Percentiles rank a stretch among this genome's conserved stretches.
Conservation (phyloP, 352 stramenopile genomes). For the Pythium sukuiense region DNA sequence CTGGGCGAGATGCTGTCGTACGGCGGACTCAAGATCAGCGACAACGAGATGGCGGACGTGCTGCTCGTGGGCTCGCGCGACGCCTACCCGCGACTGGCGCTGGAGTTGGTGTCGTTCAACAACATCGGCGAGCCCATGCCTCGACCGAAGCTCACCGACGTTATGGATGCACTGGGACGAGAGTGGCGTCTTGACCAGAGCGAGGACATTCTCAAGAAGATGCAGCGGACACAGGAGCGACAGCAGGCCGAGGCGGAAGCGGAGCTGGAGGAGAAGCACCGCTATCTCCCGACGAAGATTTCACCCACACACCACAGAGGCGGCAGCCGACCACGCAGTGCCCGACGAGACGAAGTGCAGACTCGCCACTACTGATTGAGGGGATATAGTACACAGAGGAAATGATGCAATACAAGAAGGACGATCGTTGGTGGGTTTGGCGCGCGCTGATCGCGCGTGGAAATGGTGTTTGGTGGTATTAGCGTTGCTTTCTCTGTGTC, state of each 20-base stretch:
- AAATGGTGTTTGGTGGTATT: slow-evolving; percentile 1
- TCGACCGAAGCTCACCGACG: slow-evolving; percentile 16
- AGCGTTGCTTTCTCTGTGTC: background rate
- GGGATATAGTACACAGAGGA: background rate
- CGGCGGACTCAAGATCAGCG: slow-evolving; percentile 22
- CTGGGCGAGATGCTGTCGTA: slow-evolving; percentile 24
- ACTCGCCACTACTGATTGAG: background rate
- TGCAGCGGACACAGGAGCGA: background rate
- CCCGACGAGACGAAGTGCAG: background rate
- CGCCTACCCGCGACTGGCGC: slow-evolving; percentile 16
- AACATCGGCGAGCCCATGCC: slow-evolving; percentile 22
- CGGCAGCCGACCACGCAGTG: background rate
- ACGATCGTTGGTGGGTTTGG: background rate
- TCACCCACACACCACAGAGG: background rate
- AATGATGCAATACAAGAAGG: background rate
- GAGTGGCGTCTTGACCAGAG: slow-evolving; percentile 20
- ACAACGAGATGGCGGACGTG: slow-evolving; percentile 24
- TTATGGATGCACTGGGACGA: slow-evolving; percentile 19
- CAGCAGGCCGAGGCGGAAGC: background rate
- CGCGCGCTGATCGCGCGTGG: background rate
- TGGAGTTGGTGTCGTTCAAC: slow-evolving; percentile 19
- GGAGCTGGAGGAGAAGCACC: background rate
- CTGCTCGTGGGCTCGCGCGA: slow-evolving; percentile 19
- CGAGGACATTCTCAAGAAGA: slow-evolving; percentile 1
- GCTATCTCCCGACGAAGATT: background rate